Evolutionary conservation across 192 early-diverging fungal genomes (phyloP).

Genomic region (Piromyces finnis): DNA sequence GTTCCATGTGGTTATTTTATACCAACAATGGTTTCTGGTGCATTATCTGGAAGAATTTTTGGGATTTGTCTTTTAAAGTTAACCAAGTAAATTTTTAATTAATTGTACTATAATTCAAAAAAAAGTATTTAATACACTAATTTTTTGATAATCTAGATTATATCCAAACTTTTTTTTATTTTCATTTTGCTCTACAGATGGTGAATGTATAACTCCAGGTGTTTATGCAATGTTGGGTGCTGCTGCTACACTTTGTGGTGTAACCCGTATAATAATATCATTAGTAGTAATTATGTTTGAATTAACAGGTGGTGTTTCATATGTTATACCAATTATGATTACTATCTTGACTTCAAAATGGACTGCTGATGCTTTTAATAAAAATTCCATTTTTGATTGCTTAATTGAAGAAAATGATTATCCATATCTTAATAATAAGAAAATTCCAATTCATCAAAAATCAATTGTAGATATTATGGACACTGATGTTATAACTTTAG

Average conservation of each 20-base stretch:
- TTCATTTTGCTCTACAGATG: background rate
- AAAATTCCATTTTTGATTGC: background rate
- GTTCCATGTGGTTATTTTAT: background rate
- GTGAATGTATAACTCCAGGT: background rate
- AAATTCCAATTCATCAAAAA: slow-evolving; percentile 44
- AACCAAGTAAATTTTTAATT: background rate
- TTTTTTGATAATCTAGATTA: background rate
- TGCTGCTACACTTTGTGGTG: background rate
- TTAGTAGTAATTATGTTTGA: background rate
- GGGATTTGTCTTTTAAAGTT: background rate
- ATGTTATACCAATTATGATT: background rate
- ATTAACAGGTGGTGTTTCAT: background rate
- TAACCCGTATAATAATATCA: background rate
- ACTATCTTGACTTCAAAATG: background rate
- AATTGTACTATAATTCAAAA: background rate
- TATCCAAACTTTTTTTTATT: background rate
- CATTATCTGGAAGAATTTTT: background rate
- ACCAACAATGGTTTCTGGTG: background rate
- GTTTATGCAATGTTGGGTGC: background rate
- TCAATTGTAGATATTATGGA: slow-evolving; percentile 46
- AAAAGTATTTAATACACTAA: too few species aligned
- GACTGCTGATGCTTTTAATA: background rate
- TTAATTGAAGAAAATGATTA: background rate
- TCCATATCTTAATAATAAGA: slow-evolving; percentile 29
- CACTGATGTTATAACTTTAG: slow-evolving; percentile 29